phyloP scores from a whole-genome alignment of 352 stramenopile genomes.

The Globisporangium alternatum region DNA sequence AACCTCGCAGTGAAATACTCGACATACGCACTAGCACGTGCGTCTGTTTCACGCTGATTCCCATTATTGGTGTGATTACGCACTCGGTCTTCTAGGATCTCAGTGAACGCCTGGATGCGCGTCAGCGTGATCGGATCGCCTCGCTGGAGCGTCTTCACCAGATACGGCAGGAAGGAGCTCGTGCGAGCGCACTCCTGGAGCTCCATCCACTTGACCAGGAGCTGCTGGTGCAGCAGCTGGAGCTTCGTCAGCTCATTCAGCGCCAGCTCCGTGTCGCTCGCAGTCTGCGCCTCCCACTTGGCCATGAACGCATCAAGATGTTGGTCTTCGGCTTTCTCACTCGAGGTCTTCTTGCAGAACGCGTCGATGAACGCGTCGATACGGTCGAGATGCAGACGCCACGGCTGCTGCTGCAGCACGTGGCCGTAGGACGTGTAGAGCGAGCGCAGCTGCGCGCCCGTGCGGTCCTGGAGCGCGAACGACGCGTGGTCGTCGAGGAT shows the following conservation, averaged over 20 bases:
- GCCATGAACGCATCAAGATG: background rate
- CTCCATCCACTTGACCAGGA: constrained; percentile 48
- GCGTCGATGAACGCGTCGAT: constrained; percentile 41
- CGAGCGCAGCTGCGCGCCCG: constrained; percentile 58
- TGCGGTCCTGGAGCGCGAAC: constrained; percentile 63
- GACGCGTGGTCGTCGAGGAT: constrained; percentile 74
- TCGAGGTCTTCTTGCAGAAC: background rate
- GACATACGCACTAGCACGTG: background rate
- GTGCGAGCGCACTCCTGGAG: constrained; percentile 33
- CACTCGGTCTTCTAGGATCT: constrained; percentile 23
- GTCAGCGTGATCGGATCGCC: constrained; percentile 32
- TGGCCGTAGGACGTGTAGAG: constrained; percentile 54
- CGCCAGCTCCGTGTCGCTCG: constrained; percentile 33
- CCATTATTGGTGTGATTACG: background rate
- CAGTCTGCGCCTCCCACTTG: constrained; percentile 18
- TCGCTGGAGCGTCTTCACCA: constrained; percentile 22
- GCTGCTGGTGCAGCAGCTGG: constrained; percentile 54
- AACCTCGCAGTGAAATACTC: constrained; percentile 26
- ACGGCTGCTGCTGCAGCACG: constrained; percentile 49
- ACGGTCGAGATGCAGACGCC: constrained; percentile 40
- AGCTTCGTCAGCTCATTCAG: constrained; percentile 42
- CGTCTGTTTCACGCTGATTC: background rate
- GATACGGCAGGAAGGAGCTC: background rate
- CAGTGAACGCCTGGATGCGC: constrained; percentile 38
- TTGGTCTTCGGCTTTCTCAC: background rate